Evolutionary conservation across 495 filamentous ascomycete species (phyloP).

Genomic region (Penicillium longicatenatum): DNA sequence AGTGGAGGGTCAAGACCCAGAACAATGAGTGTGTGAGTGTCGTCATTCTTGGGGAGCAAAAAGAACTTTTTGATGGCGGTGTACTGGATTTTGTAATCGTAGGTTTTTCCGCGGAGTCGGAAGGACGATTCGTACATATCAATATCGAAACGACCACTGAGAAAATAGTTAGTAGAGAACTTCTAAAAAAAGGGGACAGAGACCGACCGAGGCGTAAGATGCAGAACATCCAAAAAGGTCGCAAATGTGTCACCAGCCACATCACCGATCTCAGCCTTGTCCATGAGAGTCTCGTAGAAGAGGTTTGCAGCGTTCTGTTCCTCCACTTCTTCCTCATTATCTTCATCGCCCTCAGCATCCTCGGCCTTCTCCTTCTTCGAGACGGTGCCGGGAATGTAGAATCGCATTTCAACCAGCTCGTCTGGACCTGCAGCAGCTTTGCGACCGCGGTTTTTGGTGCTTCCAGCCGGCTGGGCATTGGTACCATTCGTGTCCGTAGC

Average conservation of each 20-base stretch:
- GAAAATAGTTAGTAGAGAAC: conserved; percentile 30
- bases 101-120: conserved; percentile 96
- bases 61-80: conserved; percentile 98
- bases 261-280: conserved; percentile 99
- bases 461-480: conserved; percentile 70
- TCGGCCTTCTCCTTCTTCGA: conserved; percentile 79
- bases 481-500: conserved; percentile 68
- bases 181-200: not conserved
- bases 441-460: conserved; percentile 76
- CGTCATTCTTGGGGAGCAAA: conserved; percentile 95
- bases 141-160: conserved; percentile 97
- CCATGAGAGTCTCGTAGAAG: conserved; percentile 96
- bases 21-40: conserved; percentile 90
- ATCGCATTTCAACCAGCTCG: conserved; percentile 96
- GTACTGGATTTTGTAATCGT: conserved; percentile 99
- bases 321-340: conserved; percentile 73
- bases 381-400: conserved; percentile 94
- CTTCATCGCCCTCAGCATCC: conserved; percentile 70
- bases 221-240: conserved; percentile 94
- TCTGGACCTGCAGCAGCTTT: conserved; percentile 87
- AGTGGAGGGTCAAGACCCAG: conserved; percentile 95
- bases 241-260: conserved; percentile 97
- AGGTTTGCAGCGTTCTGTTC: conserved; percentile 92
- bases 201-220: conserved; percentile 89
- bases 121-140: conserved; percentile 99